Evolutionary conservation across 805 yeast genomes (phyloP).

Genomic region (Suhomyces prunicola): DNA sequence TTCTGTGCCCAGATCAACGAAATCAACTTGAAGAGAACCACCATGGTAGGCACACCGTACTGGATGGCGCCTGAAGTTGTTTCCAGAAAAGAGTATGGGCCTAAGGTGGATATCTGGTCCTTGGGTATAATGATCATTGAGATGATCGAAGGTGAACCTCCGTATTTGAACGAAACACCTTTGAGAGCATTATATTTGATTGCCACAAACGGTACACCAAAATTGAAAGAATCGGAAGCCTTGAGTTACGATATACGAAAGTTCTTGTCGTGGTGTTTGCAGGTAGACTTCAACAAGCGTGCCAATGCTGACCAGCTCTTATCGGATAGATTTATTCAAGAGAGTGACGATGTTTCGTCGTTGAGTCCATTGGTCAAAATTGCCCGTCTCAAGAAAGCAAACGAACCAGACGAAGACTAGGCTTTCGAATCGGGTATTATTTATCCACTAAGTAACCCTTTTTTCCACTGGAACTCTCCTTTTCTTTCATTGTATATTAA

Average conservation of each 20-base stretch:
- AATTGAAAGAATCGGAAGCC: conserved; percentile 81
- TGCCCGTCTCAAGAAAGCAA: conserved; percentile 63
- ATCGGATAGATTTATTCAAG: conserved; percentile 58
- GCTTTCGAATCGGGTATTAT: not conserved
- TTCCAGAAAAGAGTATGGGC: conserved; percentile 90
- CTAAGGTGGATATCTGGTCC: conserved; percentile 97
- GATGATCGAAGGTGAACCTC: conserved; percentile 99
- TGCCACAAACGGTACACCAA: conserved; percentile 96
- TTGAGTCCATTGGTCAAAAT: conserved; percentile 73
- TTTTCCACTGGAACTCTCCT: not conserved
- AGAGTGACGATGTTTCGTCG: conserved; percentile 58
- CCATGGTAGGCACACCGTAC: conserved; percentile 99
- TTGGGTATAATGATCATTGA: conserved; percentile 97
- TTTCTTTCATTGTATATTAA: not conserved
- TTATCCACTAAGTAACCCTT: not conserved
- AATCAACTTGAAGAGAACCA: conserved; percentile 80
- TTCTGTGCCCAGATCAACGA: conserved; percentile 88
- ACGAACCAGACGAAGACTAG: conserved; percentile 15
- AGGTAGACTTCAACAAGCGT: conserved; percentile 78
- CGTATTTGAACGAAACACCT: conserved; percentile 94
- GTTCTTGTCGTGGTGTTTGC: conserved; percentile 75
- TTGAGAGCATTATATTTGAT: conserved; percentile 88
- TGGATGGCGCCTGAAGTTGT: conserved; percentile 99
- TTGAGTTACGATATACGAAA: conserved; percentile 61
- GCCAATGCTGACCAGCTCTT: conserved; percentile 75